Base-by-base conservation (phyloP, 805 yeast species). In the Ogataea saltuana region DNA sequence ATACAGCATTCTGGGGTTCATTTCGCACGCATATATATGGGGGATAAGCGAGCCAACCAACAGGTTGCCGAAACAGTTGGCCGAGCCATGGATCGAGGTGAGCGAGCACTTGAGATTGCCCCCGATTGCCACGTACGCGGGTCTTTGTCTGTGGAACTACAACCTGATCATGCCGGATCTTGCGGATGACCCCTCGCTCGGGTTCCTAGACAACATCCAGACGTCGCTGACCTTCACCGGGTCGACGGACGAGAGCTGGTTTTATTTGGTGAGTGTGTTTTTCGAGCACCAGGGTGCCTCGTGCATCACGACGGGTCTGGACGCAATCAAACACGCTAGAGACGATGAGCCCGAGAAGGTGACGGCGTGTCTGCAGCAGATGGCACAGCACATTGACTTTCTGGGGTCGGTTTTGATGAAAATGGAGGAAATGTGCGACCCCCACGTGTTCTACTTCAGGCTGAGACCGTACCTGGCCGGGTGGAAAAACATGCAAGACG, bases 381-480 rank as follows among this genome's bases (percentile, higher is more conserved):
- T 90, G 42, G 96, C 96, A 1, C 86, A 83, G 60, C 66, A 76
- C 29, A 83, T 90, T 40, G 95, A 87, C 59, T 68, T 71, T 45
- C 68, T 91, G 51, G 93, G 89, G 11, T 71, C 83, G 3, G 75
- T 86, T 1, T 67, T 91, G 53, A 78, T 83, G 78, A 75, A 77
- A 54, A 85, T 90, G 93, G 89, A 86, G 58, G 96, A 90, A 53
- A 85, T 85, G 85, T 88, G 97, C 64, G 96, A 89, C 59, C 97
- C 98, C 3, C 95, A 88, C 60, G 82, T 85, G 4, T 90, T 91
- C 61, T 90, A 87, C 64, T 86, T 76, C 69, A 76, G 91, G 47
- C 75, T 90, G 34, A 75, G 98, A 58, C 97, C 97, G 1, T 90
- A 77, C 55, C 69, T 91, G 50, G 96, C 97, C 1, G 98, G 97